Base-by-base conservation (phyloP, 2,329 filamentous ascomycete genomes). In the Diplodia intermedia region DNA sequence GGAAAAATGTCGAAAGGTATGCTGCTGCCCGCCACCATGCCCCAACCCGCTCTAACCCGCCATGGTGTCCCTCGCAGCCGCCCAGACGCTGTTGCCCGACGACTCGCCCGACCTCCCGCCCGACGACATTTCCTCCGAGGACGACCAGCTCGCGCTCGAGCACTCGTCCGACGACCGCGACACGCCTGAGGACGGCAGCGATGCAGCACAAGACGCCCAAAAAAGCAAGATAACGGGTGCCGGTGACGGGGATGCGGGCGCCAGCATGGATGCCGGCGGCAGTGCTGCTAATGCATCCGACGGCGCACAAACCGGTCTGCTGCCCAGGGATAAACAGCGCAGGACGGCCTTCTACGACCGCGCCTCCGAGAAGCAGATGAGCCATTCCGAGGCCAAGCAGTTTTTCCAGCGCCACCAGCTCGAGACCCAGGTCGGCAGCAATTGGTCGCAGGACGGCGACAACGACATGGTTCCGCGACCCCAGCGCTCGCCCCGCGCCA, bases 271-370 rank as follows among this genome's bases (percentile, higher is more conserved):
- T 36, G 73, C 73, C 9, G 76, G 73, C 50, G 56, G 26, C 11
- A 23, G 3, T 36, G 72, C 71, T 57, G 71, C 72, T 69, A 70
- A 65, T 52, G 68, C 65, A 57, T 69, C 71, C 69, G 72, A 75
- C 68, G 71, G 65, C 68, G 69, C 73, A 73, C 74, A 73, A 68
- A 61, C 69, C 38, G 77, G 76, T 43, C 73, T 84, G 75, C 78
- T 85, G 52, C 80, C 81, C 52, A 76, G 83, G 72, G 83, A 85
- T 73, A 84, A 82, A 75, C 85, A 87, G 75, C 81, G 84, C 68
- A 90, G 90, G 77, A 97, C 93, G 9, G 92, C 94, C 23, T 96
- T 93, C 77, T 97, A 97, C 81, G 94, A 97, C 79, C 93, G 94
- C 75, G 90, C 94, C 65, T 91, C 92, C 65, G 95, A 99, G 80